Conservation (phyloP, 2,329 filamentous ascomycete genomes). For the Decorospora gaudefroyi region DNA sequence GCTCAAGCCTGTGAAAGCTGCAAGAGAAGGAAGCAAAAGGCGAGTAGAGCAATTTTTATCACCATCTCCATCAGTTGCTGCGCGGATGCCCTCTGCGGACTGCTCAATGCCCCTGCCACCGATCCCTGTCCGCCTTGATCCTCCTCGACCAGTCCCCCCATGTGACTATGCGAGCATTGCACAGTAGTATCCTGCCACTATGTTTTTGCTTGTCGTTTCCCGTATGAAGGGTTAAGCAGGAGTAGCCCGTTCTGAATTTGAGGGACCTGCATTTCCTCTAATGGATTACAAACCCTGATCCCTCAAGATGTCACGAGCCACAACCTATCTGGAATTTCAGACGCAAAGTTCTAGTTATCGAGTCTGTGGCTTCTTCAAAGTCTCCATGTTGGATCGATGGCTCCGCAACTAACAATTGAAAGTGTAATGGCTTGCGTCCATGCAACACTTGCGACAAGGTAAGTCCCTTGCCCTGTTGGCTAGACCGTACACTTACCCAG, state of each 20-base stretch:
- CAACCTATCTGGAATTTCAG: too few relatives aligned
- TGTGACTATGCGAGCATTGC: too few relatives aligned
- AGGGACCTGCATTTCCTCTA: too few relatives aligned
- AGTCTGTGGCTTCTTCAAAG: too few relatives aligned
- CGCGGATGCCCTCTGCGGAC: not conserved
- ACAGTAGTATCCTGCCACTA: too few relatives aligned
- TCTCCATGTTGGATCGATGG: too few relatives aligned
- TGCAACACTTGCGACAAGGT: constrained; percentile 64
- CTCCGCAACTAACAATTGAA: constrained; percentile 18
- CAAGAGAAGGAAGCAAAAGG: constrained; percentile 70
- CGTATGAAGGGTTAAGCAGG: too few relatives aligned
- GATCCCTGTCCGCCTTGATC: not conserved
- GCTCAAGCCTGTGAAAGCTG: constrained; percentile 68
- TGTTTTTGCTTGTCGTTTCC: too few relatives aligned
- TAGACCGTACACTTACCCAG: constrained; percentile 5
- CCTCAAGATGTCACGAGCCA: too few relatives aligned
- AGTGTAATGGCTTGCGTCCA: constrained; percentile 64
- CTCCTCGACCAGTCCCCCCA: not conserved
- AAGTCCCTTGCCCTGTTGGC: constrained; percentile 14
- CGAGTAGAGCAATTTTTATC: constrained; percentile 43
- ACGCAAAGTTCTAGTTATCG: too few relatives aligned
- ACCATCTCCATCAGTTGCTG: constrained; percentile 2
- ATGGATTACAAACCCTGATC: too few relatives aligned
- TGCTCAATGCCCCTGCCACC: not conserved
- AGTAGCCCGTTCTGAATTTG: too few relatives aligned